Evolutionary conservation across 208 protist species (phyloP).

Genomic region (Perkinsela sp.): DNA sequence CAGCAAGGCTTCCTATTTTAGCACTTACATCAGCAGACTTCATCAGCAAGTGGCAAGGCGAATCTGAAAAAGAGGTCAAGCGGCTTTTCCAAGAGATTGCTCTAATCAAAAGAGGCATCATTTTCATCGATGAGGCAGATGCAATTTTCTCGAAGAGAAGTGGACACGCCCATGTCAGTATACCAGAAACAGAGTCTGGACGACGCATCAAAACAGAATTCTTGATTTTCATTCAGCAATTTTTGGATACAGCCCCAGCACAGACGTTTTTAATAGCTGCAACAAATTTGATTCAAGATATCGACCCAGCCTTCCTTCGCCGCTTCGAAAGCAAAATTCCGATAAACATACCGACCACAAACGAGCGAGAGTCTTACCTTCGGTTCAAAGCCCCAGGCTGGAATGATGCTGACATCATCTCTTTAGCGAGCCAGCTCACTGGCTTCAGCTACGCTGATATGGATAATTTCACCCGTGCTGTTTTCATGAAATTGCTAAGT

Average conservation of each 20-base stretch:
- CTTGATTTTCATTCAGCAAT: background rate
- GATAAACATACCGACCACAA: constrained; percentile 2
- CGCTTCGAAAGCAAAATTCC: constrained; percentile 4
- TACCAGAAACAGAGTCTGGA: constrained; percentile 3
- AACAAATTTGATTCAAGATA: constrained; percentile 5
- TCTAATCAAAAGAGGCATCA: constrained; percentile 43
- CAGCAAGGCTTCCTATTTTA: constrained; percentile 94
- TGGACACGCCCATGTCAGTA: constrained; percentile 9
- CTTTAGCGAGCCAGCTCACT: background rate
- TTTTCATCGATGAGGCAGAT: constrained; percentile 73
- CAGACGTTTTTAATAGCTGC: constrained; percentile 4
- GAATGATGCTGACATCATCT: background rate
- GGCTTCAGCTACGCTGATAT: background rate
- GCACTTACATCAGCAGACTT: constrained; percentile 70
- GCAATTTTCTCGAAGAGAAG: constrained; percentile 45
- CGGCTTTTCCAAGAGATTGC: constrained; percentile 50
- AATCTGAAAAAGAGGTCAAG: constrained; percentile 81
- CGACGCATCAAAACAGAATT: constrained; percentile 4
- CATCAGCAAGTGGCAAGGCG: constrained; percentile 71
- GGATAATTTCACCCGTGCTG: background rate
- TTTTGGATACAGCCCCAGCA: background rate
- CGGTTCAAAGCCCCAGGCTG: background rate
- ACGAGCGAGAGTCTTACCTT: background rate
- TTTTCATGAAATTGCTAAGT: too few relatives aligned
- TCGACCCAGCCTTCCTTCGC: constrained; percentile 6